phyloP scores from a whole-genome alignment of 352 stramenopile genomes.

The Globisporangium heterothallicum region DNA sequence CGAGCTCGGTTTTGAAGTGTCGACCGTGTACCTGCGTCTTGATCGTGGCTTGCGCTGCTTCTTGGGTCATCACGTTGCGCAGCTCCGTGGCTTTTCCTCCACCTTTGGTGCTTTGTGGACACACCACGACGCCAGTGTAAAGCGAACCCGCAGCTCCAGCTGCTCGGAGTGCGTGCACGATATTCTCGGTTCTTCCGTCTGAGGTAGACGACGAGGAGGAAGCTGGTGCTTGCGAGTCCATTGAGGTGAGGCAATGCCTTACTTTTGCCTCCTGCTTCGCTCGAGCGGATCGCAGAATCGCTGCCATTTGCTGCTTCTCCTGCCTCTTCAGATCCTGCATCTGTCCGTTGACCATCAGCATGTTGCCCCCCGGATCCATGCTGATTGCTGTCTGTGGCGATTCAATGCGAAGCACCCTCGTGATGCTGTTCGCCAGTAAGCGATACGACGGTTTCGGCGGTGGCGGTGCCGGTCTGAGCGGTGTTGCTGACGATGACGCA shows the following conservation, averaged over 20 bases:
- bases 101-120: constrained; percentile 1
- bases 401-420: constrained; percentile 47
- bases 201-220: background rate
- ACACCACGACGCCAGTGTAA: constrained; percentile 24
- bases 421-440: constrained; percentile 43
- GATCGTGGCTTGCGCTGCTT: background rate
- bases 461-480: background rate
- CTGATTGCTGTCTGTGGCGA: constrained; percentile 14
- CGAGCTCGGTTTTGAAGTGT: background rate
- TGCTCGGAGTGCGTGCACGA: constrained; percentile 21
- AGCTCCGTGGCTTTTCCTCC: background rate
- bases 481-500: background rate
- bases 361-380: constrained; percentile 11
- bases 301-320: constrained; percentile 22
- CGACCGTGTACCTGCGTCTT: background rate
- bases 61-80: background rate
- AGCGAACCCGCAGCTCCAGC: constrained; percentile 17
- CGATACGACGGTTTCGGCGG: constrained; percentile 29
- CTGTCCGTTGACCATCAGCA: constrained; percentile 15
- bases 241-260: constrained; percentile 7
- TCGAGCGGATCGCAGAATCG: constrained; percentile 20
- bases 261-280: constrained; percentile 19
- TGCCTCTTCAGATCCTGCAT: constrained; percentile 24
- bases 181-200: constrained; percentile 19
- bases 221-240: constrained; percentile 5